Evolutionary conservation across 495 filamentous ascomycete genomes (phyloP).

Genomic region (Xylaria acuta): DNA sequence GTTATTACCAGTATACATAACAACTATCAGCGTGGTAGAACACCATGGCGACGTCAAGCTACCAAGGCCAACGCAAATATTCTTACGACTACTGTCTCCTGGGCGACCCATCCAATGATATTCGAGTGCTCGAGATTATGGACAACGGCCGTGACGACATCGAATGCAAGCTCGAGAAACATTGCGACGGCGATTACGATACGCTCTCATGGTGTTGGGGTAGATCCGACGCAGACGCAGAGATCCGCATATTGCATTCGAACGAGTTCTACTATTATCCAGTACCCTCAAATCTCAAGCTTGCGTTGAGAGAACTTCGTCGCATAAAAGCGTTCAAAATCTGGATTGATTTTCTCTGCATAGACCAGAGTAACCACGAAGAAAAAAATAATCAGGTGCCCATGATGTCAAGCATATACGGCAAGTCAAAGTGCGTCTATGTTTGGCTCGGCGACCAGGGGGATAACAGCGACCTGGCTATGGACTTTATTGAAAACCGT

Average conservation of each 20-base stretch:
- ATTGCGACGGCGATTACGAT: conserved; percentile 9
- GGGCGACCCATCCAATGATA: conserved; percentile 23
- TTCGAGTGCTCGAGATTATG: conserved; percentile 24
- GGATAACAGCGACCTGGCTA: no score
- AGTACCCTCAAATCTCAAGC: conserved; percentile 19
- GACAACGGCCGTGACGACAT: conserved; percentile 18
- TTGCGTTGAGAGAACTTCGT: conserved; percentile 22
- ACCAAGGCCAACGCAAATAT: neutral
- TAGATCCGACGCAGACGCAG: neutral
- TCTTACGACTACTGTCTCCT: conserved; percentile 16
- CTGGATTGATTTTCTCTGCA: conserved; percentile 28
- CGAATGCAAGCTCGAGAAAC: conserved; percentile 19
- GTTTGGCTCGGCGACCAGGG: no score
- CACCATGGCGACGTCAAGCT: neutral
- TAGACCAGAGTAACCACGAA: conserved; percentile 21
- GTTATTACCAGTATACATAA: neutral
- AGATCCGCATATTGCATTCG: neutral
- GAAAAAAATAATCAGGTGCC: neutral
- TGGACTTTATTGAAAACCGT: no score
- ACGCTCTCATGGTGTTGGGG: conserved; percentile 28
- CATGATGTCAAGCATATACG: no score
- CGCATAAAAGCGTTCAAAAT: neutral
- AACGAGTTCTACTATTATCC: conserved; percentile 13
- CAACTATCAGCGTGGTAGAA: neutral
- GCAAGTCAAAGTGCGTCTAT: no score